Evolutionary conservation across 495 filamentous ascomycete species (phyloP).

Genomic region (Zalerion maritima): DNA sequence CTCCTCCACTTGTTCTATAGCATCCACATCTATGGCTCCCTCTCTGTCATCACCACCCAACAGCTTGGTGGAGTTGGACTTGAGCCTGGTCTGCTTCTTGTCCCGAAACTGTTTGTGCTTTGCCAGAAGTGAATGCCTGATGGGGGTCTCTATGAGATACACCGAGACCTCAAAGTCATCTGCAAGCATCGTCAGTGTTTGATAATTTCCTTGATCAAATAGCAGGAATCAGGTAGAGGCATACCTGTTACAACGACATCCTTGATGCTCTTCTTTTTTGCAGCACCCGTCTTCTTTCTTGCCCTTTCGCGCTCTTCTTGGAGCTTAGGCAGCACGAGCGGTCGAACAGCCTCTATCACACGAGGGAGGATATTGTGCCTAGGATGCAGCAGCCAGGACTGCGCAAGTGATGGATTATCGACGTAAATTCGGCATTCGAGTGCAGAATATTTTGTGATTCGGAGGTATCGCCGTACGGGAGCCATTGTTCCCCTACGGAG

Average conservation of each 20-base stretch:
- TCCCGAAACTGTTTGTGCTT: slow-evolving; percentile 61
- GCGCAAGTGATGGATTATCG: slow-evolving; percentile 66
- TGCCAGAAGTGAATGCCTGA: slow-evolving; percentile 75
- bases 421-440: slow-evolving; percentile 92
- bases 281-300: slow-evolving; percentile 39
- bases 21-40: slow-evolving; percentile 34
- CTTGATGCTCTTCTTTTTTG: slow-evolving; percentile 62
- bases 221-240: slow-evolving; percentile 5
- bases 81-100: slow-evolving; percentile 34
- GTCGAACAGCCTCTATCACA: slow-evolving; percentile 69
- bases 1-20: slow-evolving; percentile 10
- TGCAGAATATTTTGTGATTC: slow-evolving; percentile 78
- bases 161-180: slow-evolving; percentile 93
- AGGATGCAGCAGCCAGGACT: slow-evolving; percentile 67
- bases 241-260: slow-evolving; percentile 75
- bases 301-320: slow-evolving; percentile 67
- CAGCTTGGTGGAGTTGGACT: slow-evolving; percentile 43
- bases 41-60: slow-evolving; percentile 37
- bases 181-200: slow-evolving; percentile 19
- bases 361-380: slow-evolving; percentile 59
- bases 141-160: slow-evolving; percentile 77
- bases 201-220: not conserved
- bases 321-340: slow-evolving; percentile 76
- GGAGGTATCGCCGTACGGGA: slow-evolving; percentile 67
- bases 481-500: too few relatives aligned